Evolutionary conservation across 2,329 filamentous ascomycete genomes (phyloP).

Genomic region (Penicillium sp.): DNA sequence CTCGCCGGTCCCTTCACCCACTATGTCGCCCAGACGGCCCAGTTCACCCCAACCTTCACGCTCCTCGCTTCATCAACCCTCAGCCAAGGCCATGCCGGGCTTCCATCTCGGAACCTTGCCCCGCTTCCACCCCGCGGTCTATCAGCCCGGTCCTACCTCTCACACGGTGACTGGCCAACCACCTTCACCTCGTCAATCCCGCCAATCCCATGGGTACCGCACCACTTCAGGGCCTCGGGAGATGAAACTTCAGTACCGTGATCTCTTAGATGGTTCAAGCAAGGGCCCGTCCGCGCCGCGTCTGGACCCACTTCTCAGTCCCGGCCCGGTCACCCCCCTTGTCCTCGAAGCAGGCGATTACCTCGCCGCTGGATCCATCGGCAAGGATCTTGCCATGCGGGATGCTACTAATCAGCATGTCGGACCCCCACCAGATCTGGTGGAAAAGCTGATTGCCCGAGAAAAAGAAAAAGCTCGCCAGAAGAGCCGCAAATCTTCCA

Average conservation of each 20-base stretch:
- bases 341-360: slow-evolving; percentile 44
- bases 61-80: slow-evolving; percentile 28
- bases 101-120: slow-evolving; percentile 44
- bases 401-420: slow-evolving; percentile 18
- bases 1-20: slow-evolving; percentile 30
- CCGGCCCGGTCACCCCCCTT: slow-evolving; percentile 48
- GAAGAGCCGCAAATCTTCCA: slow-evolving; percentile 28
- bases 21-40: slow-evolving; percentile 36
- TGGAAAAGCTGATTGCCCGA: slow-evolving; percentile 36
- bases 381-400: slow-evolving; percentile 18
- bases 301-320: slow-evolving; percentile 46
- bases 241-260: slow-evolving; percentile 42
- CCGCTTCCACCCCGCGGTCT: slow-evolving; percentile 49
- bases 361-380: slow-evolving; percentile 35
- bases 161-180: slow-evolving; percentile 28
- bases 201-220: slow-evolving; percentile 30
- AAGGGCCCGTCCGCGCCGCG: slow-evolving; percentile 45
- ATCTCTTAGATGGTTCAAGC: slow-evolving; percentile 40
- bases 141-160: slow-evolving; percentile 32
- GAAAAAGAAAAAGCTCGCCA: slow-evolving; percentile 34
- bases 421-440: slow-evolving; percentile 31
- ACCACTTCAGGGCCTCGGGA: slow-evolving; percentile 38
- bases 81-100: slow-evolving; percentile 36
- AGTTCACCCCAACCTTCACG: slow-evolving; percentile 38
- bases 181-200: slow-evolving; percentile 34